These are phyloP conservation scores for Dactylellina leptospora DNA, from an alignment of 2,329 filamentous ascomycete species.

Conservation along the genomic window DNA sequence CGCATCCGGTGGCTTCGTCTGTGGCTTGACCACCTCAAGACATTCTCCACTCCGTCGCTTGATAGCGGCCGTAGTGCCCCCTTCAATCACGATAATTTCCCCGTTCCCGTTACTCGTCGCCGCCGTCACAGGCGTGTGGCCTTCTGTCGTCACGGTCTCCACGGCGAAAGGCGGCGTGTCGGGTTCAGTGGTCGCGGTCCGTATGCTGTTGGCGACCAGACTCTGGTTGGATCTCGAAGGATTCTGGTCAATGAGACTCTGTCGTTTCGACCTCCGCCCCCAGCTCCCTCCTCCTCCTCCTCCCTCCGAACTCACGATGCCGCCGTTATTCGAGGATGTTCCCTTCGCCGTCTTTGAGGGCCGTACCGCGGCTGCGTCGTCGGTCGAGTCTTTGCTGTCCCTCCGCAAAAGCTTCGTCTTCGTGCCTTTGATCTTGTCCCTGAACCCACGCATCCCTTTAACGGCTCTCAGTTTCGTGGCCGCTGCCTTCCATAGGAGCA, in stretches of 20 bases:
- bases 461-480: constrained; percentile 53
- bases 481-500: constrained; percentile 53
- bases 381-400: constrained; percentile 51
- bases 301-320: not conserved
- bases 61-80: constrained; percentile 11
- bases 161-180: constrained; percentile 25
- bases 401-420: constrained; percentile 51
- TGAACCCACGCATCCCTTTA: constrained; percentile 52
- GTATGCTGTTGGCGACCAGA: constrained; percentile 38
- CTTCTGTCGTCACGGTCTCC: not conserved
- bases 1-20: constrained; percentile 12
- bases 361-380: constrained; percentile 39
- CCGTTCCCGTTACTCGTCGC: constrained; percentile 14
- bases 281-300: constrained; percentile 35
- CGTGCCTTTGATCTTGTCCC: constrained; percentile 52
- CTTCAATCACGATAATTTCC: constrained; percentile 45
- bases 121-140: not conserved
- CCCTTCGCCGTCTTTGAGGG: constrained; percentile 45
- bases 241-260: constrained; percentile 34
- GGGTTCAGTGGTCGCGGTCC: constrained; percentile 43
- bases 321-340: not conserved
- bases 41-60: constrained; percentile 34
- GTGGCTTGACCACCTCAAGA: constrained; percentile 29
- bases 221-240: constrained; percentile 49
- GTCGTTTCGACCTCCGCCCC: constrained; percentile 49